phyloP scores from a whole-genome alignment of 2,329 filamentous ascomycete genomes.

The Paecilomyces variotii region DNA sequence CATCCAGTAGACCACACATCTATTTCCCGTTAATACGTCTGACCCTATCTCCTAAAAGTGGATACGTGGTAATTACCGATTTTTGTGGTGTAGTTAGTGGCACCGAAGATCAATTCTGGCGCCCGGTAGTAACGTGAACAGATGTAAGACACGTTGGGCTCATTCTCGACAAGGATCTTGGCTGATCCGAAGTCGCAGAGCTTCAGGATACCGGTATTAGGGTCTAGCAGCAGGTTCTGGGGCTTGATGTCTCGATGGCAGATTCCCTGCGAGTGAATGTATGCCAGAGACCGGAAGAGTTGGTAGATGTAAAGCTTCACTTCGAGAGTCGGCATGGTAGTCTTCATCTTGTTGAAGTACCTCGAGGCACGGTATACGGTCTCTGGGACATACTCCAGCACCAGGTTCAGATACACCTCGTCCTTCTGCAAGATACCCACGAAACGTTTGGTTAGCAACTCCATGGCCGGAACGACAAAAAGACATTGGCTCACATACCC shows the following conservation, averaged over 20 bases:
- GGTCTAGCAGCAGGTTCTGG: constrained; percentile 91
- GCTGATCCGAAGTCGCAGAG: constrained; percentile 98
- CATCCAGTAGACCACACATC: constrained; percentile 99
- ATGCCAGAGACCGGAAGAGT: constrained; percentile 94
- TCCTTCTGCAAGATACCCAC: constrained; percentile 60
- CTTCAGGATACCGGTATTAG: constrained; percentile 83
- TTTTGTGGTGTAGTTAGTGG: constrained; percentile 99
- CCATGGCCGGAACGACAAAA: not conserved
- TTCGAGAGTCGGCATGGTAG: constrained; percentile 96
- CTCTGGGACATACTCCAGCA: constrained; percentile 96
- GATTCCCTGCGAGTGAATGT: constrained; percentile 98
- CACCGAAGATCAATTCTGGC: constrained; percentile 95
- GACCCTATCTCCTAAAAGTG: not conserved
- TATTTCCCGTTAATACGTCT: constrained; percentile 30
- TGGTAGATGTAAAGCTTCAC: constrained; percentile 99
- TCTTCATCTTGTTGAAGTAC: constrained; percentile 99
- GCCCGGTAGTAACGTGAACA: constrained; percentile 98
- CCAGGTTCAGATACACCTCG: constrained; percentile 96
- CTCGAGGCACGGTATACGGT: constrained; percentile 96
- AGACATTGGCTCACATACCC: constrained; percentile 53
- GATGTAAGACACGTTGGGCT: constrained; percentile 99
- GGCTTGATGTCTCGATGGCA: constrained; percentile 99
- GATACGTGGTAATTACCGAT: constrained; percentile 64
- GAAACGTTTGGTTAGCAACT: constrained; percentile 4
- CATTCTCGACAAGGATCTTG: constrained; percentile 96